Base-by-base conservation (phyloP, 179 eudicot genomes). In the Silene coronaria region DNA sequence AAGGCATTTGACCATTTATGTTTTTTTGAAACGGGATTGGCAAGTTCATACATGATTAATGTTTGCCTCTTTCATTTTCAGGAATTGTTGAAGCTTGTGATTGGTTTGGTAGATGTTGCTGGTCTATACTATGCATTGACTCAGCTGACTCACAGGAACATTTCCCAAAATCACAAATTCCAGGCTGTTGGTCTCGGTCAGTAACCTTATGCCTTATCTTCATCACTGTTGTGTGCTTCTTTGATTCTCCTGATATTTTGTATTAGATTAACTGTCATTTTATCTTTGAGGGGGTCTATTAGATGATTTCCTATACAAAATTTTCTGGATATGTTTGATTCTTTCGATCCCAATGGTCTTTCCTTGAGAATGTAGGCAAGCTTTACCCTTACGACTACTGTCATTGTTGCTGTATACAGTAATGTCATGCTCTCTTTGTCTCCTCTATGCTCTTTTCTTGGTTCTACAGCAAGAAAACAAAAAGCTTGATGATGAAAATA, bases 101-200 rank as follows among this genome's bases (percentile, higher is more conserved):
- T 95, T 66, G 96, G 99, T 64, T 92, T 92, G 80, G 83, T 92
- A 74, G 99, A 95, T 88, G 92, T 95, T 84, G 99, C 97, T 61
- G 99, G 99, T 67, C 89, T 95, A 64, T 95, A 95, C 85, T 92
- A 89, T 85, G 99, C 99, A 67, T 83, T 95, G 87, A 95, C 99
- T 72, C 97, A 95, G 70, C 79, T 92, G 76, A 89, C 97, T 61
- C 97, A 95, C 85, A 86, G 99, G 85, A 95, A 95, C 74, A 95
- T 95, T 68, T 95, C 99, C 72, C 99, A 95, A 78, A 92, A 92
- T 83, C 99, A 95, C 78, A 95, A 95, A 80, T 95, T 95, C 77
- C 99, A 95, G 85, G 97, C 99, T 73, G 96, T 95, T 84, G 99
- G 99, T 77, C 95, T 92, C 12, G 99, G 99, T 95, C 64, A 86